These are phyloP conservation scores for Trametes versicolor DNA, from an alignment of 1,284 basidiomycete genomes.

Conservation along the genomic window DNA sequence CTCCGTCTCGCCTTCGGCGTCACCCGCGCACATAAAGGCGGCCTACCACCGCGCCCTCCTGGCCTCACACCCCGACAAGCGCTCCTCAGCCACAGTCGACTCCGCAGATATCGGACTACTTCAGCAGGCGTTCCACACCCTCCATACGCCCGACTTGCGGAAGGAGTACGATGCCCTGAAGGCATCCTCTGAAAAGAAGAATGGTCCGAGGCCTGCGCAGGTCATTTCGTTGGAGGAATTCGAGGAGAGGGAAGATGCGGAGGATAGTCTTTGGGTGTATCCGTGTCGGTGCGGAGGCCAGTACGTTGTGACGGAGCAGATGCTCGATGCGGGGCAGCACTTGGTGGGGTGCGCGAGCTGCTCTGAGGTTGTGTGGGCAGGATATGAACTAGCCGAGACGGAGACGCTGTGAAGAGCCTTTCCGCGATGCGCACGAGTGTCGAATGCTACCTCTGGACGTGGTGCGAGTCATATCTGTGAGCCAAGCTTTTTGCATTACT, in stretches of 20 bases:
- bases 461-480: no score
- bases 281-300: constrained; percentile 75
- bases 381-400: constrained; percentile 68
- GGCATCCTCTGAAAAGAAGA: constrained; percentile 10
- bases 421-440: no score
- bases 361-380: constrained; percentile 84
- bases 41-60: constrained; percentile 78
- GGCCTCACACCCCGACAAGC: constrained; percentile 76
- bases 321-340: constrained; percentile 74
- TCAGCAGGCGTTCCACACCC: constrained; percentile 67
- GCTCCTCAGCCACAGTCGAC: constrained; percentile 23
- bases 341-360: constrained; percentile 75
- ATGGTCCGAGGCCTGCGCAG: constrained; percentile 74
- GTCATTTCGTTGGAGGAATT: constrained; percentile 81
- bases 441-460: no score
- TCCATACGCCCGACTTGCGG: constrained; percentile 58
- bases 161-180: constrained; percentile 57
- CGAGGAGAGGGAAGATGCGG: constrained; percentile 40
- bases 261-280: constrained; percentile 55
- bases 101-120: constrained; percentile 61
- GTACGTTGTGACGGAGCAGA: constrained; percentile 63
- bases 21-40: constrained; percentile 62
- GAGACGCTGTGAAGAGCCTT: not conserved
- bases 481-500: no score
- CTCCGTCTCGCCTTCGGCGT: constrained; percentile 44